Evolutionary conservation across 1,139 yeast species (phyloP), one percentile per base, ranked within the genome.

Genomic region (Protomyces pachydermus): DNA sequence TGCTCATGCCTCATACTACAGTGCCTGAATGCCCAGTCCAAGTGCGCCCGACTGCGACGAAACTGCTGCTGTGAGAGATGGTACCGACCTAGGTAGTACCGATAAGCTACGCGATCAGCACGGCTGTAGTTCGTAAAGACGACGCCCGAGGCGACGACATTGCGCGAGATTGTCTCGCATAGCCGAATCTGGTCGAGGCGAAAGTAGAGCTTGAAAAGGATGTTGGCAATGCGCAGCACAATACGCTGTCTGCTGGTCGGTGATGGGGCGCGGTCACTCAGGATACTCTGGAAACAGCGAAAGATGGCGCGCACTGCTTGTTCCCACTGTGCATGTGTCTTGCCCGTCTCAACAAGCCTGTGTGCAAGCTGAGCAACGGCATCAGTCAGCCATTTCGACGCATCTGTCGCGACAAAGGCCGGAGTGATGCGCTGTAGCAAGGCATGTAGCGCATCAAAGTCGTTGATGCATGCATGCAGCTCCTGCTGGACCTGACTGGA

Each of bases 61-160:
- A 85, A 77, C 38, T 68, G 68, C 69, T 85, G 85, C 67, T 83
- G 81, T 53, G 83, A 80, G 60, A 88, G 73, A 70, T 85, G 84
- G 71, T 82, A 88, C 63, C 84, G 80, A 0, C 91, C 91, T 54
- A 87, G 77, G 70, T 85, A 82, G 72, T 79, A 88, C 61, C 93
- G 76, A 73, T 86, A 88, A 69, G 84, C 86, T 3, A 87, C 79
- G 64, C 82, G 83, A 67, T 85, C 85, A 1, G 82, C 74, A 54
- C 76, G 74, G 3, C 83, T 77, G 65, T 51, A 58, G 18, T 8
- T 50, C 20, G 38, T 54, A 68, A 85, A 79, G 51, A 72, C 73
- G 34, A 69, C 61, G n/a, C 67, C 67, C 14, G 66, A 64, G 42
- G 66, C 60, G 20, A 65, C 34, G 28, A 65, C 52, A 51, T 65